Base-by-base conservation (phyloP, 345 rosid genomes). In the Adansonia digitata region DNA sequence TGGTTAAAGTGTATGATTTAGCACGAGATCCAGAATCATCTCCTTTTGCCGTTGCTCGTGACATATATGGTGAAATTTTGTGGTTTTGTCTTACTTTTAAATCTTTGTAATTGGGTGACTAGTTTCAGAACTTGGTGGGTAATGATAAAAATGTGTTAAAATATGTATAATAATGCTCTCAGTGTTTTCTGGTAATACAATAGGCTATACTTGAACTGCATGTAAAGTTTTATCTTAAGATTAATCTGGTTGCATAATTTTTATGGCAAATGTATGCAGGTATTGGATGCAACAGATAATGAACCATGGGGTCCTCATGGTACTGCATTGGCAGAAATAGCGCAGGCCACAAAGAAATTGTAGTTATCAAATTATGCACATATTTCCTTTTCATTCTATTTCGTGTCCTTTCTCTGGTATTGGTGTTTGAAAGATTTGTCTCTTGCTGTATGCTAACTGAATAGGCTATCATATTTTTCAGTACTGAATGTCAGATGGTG, bases 261-360 rank as follows among this genome's bases (percentile, higher is more conserved):
- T 35, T 49, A 45, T 57, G 45, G 70, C 2, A 18, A 72, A 79
- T 59, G 72, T 71, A 71, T 78, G 43, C 83, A 95, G 99, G 99
- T 89, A 73, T 74, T 95, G 84, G 99, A 95, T 89, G 97, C 99
- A 15, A 96, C 97, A 29, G 98, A 96, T 82, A 83, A 92, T 78
- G 99, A 91, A 71, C 99, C 98, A 70, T 96, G 99, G 99, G 99
- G 98, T 81, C 99, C 99, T 31, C 99, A 93, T 78, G 98, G 99
- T 48, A 81, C 98, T 80, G 94, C 88, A 72, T 78, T 93, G 88
- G 93, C 97, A 5, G 99, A 96, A 82, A 90, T 96, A 71, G 97
- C 98, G 17, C 90, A 87, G 75, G 92, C 97, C 72, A 93, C 98
- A 4, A 90, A 86, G 73, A 95, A 95, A 87, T 93, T 89, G 99